Evolutionary conservation across 1,284 basidiomycete species (phyloP).

Genomic region (Ceratobasidium sp.): DNA sequence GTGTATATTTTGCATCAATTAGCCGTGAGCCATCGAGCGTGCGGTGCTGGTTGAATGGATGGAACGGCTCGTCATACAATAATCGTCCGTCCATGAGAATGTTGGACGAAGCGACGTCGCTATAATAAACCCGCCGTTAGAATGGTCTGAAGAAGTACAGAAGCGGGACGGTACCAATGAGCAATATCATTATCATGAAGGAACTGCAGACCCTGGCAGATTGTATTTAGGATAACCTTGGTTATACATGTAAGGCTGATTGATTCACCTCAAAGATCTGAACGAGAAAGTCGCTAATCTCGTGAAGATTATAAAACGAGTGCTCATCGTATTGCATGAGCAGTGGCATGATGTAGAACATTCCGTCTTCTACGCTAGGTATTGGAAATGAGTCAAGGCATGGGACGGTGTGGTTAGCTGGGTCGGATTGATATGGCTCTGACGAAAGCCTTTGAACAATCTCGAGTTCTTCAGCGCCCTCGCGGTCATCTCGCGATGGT

Average conservation of each 20-base stretch:
- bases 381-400: conserved; percentile 16
- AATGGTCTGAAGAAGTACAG: not conserved
- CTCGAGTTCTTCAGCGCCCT: conserved; percentile 15
- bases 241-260: not conserved
- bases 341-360: conserved; percentile 10
- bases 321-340: not conserved
- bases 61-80: not conserved
- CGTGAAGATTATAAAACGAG: not conserved
- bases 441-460: conserved; percentile 10
- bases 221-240: not conserved
- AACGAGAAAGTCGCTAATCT: conserved; percentile 5
- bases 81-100: not conserved
- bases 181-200: not conserved
- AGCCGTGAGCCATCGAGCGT: not conserved
- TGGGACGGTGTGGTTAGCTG: conserved; percentile 4
- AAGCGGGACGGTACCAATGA: not conserved
- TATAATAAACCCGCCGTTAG: not conserved
- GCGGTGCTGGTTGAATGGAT: not conserved
- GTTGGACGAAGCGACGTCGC: not conserved
- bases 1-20: not conserved
- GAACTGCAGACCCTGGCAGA: not conserved
- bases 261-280: conserved; percentile 10
- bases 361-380: not conserved
- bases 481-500: not conserved
- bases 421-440: not conserved